A percentile compares a stretch with the other conserved stretches of the same genome.
phyloP scores from a whole-genome alignment of 2,329 filamentous ascomycete species.

The Microcera coccophila region DNA sequence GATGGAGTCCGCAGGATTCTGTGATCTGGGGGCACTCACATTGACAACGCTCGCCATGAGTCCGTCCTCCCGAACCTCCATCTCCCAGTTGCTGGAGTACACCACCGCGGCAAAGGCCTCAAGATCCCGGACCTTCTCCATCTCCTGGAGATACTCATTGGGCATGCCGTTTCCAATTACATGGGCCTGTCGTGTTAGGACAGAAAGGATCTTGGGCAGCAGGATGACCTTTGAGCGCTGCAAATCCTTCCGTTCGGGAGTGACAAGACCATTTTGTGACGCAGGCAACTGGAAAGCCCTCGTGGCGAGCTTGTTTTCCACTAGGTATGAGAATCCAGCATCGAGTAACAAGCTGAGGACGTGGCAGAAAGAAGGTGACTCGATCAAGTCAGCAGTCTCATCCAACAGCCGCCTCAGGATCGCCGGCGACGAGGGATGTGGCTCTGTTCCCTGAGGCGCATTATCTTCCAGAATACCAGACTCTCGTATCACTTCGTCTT shows the following conservation, averaged over 20 bases:
- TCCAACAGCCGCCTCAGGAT: constrained; percentile 81
- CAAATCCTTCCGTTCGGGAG: constrained; percentile 51
- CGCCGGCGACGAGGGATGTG: constrained; percentile 44
- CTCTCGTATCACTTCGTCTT: constrained; percentile 79
- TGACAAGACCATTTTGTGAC: constrained; percentile 27
- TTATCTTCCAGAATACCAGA: constrained; percentile 69
- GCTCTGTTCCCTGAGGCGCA: constrained; percentile 29
- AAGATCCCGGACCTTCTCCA: constrained; percentile 72
- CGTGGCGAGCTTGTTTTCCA: constrained; percentile 75
- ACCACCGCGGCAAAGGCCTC: constrained; percentile 84
- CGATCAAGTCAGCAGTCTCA: constrained; percentile 92
- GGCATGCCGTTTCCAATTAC: constrained; percentile 75
- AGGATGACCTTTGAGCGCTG: constrained; percentile 59
- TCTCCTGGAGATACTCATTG: constrained; percentile 67
- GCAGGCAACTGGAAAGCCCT: constrained; percentile 66
- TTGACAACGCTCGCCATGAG: constrained; percentile 38
- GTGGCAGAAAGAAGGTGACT: constrained; percentile 85
- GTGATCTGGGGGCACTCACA: constrained; percentile 25
- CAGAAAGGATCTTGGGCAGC: constrained; percentile 83
- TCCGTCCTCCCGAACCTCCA: constrained; percentile 54
- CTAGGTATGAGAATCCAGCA: constrained; percentile 76
- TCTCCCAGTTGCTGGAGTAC: constrained; percentile 79
- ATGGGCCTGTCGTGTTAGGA: constrained; percentile 87
- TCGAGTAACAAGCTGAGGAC: constrained; percentile 85
- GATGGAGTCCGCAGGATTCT: constrained; percentile 40